Percentiles rank a stretch among this genome's conserved stretches.
Evolutionary conservation across 1,284 basidiomycete species (phyloP).

Genomic region (Ceratobasidium papillatum): DNA sequence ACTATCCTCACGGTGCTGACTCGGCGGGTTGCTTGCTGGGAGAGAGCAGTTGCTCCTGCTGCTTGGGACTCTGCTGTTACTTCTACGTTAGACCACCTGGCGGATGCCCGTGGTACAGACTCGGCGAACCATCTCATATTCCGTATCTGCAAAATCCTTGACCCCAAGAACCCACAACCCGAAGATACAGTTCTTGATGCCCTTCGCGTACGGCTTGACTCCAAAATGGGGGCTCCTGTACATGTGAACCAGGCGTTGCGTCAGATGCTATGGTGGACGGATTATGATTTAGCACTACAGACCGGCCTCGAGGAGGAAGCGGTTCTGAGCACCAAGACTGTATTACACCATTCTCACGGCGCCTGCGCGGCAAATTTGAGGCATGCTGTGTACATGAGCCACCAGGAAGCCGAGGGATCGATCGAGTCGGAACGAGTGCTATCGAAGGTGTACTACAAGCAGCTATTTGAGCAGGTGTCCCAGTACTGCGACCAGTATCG

Average conservation of each 20-base stretch:
- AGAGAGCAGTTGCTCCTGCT: background rate
- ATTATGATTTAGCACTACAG: background rate
- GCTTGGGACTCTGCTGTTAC: background rate
- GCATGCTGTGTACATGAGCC: background rate
- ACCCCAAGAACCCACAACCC: background rate
- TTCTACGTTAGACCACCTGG: background rate
- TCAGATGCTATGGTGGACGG: background rate
- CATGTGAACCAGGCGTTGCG: background rate
- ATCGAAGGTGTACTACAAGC: background rate
- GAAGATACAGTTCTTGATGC: background rate
- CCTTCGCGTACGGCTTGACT: background rate
- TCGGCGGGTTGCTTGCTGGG: conserved; percentile 6
- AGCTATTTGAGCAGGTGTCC: background rate
- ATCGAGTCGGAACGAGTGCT: background rate
- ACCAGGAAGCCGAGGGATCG: background rate
- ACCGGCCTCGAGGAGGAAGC: background rate
- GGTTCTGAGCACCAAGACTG: background rate
- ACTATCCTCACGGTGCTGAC: background rate
- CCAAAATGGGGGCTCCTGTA: background rate
- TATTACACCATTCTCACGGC: background rate
- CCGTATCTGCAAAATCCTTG: background rate
- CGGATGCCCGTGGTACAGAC: background rate
- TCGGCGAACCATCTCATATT: background rate
- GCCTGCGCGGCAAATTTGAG: background rate
- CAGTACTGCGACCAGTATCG: background rate